phyloP scores from a whole-genome alignment of 2,329 filamentous ascomycete species.

The Acrodontium crateriforme region DNA sequence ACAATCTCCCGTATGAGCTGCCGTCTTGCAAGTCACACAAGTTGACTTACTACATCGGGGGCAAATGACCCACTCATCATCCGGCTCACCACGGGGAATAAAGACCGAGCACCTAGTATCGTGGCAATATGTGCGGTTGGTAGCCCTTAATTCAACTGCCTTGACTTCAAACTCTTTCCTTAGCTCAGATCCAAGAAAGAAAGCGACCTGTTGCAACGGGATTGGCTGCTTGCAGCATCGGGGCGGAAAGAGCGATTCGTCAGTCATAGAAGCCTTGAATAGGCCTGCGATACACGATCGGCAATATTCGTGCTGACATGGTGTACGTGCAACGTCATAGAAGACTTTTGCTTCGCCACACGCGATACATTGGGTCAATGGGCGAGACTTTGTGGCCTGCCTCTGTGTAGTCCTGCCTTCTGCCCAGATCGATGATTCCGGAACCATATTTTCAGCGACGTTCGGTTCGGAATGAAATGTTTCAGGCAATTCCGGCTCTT shows the following conservation, averaged over 20 bases:
- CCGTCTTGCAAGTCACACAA: constrained; percentile 38
- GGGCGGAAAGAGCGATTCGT: constrained; percentile 43
- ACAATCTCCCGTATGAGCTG: constrained; percentile 35
- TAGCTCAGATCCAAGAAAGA: constrained; percentile 26
- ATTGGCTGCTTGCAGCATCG: constrained; percentile 37
- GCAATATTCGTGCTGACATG: constrained; percentile 39
- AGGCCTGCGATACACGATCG: constrained; percentile 32
- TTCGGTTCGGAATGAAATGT: background rate
- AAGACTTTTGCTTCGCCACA: constrained; percentile 19
- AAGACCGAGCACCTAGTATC: constrained; percentile 32
- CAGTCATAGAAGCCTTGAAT: constrained; percentile 30
- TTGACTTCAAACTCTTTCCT: constrained; percentile 29
- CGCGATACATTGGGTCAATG: constrained; percentile 6
- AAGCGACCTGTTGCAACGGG: constrained; percentile 19
- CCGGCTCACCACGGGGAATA: constrained; percentile 20
- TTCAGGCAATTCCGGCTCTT: constrained; percentile 1
- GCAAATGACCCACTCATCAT: constrained; percentile 27
- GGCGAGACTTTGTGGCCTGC: background rate
- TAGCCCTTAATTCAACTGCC: constrained; percentile 35
- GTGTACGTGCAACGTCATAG: constrained; percentile 14
- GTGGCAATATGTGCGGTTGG: constrained; percentile 40
- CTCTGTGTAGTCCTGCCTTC: too few species aligned
- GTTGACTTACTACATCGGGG: constrained; percentile 30
- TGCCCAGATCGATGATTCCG: too few species aligned
- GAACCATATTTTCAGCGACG: background rate